These are phyloP conservation scores for Chrysanthemum seticuspe DNA, from an alignment of 129 eudicot species.

Conservation along the genomic window DNA sequence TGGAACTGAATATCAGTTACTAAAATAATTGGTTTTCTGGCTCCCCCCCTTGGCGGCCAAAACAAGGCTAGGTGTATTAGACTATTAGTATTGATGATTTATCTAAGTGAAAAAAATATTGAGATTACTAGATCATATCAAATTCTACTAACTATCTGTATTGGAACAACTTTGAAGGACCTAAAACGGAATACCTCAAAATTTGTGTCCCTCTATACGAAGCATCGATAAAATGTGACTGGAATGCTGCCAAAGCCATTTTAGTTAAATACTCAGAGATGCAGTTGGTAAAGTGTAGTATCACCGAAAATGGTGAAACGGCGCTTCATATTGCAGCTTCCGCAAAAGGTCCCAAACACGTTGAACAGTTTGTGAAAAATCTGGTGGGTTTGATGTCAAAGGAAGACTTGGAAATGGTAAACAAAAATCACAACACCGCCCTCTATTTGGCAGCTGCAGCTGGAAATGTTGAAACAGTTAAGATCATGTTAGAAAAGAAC, in stretches of 20 bases:
- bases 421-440: neutral
- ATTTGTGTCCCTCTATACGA: neutral
- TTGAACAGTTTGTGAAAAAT: neutral
- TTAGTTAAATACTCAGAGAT: neutral
- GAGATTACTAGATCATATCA: too few relatives aligned
- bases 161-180: neutral
- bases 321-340: neutral
- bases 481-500: neutral
- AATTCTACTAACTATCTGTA: too few relatives aligned
- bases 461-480: neutral
- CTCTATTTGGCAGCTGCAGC: neutral
- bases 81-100: too few relatives aligned
- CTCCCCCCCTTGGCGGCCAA: too few relatives aligned
- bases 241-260: neutral
- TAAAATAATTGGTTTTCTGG: too few relatives aligned
- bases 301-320: neutral
- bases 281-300: neutral
- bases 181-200: neutral
- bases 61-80: too few relatives aligned
- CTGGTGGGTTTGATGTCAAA: neutral
- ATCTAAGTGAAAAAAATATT: too few relatives aligned
- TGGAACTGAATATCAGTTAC: too few relatives aligned
- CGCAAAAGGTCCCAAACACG: neutral
- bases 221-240: constrained; percentile 2
- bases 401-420: neutral